Percentiles rank a stretch among this genome's conserved stretches.
Conservation (phyloP, 2,329 filamentous ascomycete species). For the Colletotrichum agaves region DNA sequence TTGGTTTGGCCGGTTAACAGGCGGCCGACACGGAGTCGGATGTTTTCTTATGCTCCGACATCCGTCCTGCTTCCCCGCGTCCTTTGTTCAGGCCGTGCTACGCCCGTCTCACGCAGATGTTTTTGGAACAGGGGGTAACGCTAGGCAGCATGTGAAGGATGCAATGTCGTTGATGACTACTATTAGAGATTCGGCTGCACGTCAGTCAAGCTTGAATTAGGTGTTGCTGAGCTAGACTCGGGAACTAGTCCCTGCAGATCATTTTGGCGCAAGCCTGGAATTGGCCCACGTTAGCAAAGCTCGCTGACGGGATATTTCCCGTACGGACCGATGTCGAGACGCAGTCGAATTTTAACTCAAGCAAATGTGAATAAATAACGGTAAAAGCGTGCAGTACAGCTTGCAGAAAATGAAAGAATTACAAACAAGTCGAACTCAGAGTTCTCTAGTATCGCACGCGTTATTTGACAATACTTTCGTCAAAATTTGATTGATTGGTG, state of each 20-base stretch:
- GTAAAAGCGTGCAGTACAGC: no score
- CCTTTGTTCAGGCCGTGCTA: not conserved
- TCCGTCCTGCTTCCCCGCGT: not conserved
- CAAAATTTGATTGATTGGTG: no score
- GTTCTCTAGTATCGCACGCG: no score
- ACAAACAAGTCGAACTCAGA: no score
- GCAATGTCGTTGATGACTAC: not conserved
- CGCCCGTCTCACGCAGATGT: not conserved
- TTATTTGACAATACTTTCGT: no score
- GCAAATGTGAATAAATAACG: no score
- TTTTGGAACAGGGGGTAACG: not conserved
- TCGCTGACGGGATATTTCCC: not conserved
- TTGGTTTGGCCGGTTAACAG: constrained; percentile 6
- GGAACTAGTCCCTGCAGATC: not conserved
- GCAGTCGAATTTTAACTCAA: no score
- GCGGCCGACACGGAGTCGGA: not conserved
- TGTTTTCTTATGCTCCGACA: not conserved
- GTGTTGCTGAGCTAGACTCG: not conserved
- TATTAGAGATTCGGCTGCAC: not conserved
- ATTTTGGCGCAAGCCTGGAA: not conserved
- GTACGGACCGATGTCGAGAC: constrained; percentile 13
- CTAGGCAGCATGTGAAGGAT: not conserved
- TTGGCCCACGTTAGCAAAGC: not conserved
- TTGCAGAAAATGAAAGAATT: no score
- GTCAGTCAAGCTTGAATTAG: no score